phyloP scores from a whole-genome alignment of 495 filamentous ascomycete species.

The Rusavskia elegans region DNA sequence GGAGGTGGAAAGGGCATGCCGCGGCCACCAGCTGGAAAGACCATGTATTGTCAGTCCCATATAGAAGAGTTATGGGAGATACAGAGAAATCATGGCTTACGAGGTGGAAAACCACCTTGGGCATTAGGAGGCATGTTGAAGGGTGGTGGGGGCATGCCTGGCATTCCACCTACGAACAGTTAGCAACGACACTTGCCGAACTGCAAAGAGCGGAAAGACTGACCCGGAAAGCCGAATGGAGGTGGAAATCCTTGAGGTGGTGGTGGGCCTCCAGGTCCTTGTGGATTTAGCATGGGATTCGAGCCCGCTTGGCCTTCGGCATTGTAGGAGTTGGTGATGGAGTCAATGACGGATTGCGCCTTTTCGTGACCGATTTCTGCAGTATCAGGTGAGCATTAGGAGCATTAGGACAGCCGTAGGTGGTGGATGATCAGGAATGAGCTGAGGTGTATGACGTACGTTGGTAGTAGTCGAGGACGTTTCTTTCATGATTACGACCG shows the following conservation, averaged over 20 bases:
- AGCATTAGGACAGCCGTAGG: no score
- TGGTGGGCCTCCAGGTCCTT: conserved; percentile 11
- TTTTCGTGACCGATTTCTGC: conserved; percentile 96
- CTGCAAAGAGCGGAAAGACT: neutral
- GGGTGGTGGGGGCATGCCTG: conserved; percentile 38
- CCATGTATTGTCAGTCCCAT: no score
- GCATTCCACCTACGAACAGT: conserved; percentile 30
- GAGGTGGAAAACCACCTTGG: conserved; percentile 25
- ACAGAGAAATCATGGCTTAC: conserved; percentile 20
- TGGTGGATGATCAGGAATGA: neutral
- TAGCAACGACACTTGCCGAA: neutral
- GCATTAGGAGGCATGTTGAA: conserved; percentile 33
- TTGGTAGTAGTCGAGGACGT: conserved; percentile 97
- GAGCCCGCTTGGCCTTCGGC: conserved; percentile 76
- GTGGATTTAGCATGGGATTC: conserved; percentile 64
- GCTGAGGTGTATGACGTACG: conserved; percentile 33
- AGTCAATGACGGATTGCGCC: conserved; percentile 94
- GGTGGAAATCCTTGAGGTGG: conserved; percentile 26
- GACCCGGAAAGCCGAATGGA: conserved; percentile 41
- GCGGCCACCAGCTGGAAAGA: conserved; percentile 29
- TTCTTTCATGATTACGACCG: conserved; percentile 89
- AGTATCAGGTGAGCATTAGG: no score
- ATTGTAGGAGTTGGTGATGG: conserved; percentile 85
- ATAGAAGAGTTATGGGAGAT: no score
- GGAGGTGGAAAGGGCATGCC: conserved; percentile 51